Percentiles rank a stretch among this genome's conserved stretches.
Conservation (phyloP, 2,329 filamentous ascomycete genomes). For the Mollisiaceae sp. region DNA sequence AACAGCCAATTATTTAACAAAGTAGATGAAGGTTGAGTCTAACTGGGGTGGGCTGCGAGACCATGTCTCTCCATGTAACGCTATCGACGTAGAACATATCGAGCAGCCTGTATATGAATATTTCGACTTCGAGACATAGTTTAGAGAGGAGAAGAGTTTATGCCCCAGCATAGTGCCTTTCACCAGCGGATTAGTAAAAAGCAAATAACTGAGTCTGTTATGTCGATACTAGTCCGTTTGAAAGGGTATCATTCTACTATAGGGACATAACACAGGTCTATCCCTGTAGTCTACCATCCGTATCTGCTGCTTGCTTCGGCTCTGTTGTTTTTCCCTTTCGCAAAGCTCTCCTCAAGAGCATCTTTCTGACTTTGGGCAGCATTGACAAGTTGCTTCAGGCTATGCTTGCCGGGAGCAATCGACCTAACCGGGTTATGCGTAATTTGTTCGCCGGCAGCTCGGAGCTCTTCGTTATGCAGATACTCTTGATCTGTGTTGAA, state of each 20-base stretch:
- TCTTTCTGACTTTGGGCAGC: constrained; percentile 83
- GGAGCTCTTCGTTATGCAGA: constrained; percentile 77
- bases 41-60: too few species aligned
- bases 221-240: neutral
- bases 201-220: neutral
- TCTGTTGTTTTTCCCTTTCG: constrained; percentile 77
- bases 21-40: too few species aligned
- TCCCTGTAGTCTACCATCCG: constrained; percentile 65
- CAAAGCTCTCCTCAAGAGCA: constrained; percentile 90
- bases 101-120: neutral
- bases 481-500: constrained; percentile 94
- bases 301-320: constrained; percentile 83
- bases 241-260: constrained; percentile 26
- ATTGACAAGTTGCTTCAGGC: constrained; percentile 83
- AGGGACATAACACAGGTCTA: neutral
- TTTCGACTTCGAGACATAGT: neutral
- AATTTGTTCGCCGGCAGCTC: constrained; percentile 70
- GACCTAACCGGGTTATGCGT: constrained; percentile 82
- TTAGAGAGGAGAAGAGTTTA: neutral
- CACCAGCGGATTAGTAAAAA: neutral
- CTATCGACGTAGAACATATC: neutral
- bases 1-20: too few species aligned
- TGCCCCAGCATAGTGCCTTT: too few species aligned
- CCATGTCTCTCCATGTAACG: too few species aligned
- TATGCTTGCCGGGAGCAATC: constrained; percentile 89